Base-by-base conservation (phyloP, 2,329 filamentous ascomycete species). In the Phoma sp. region DNA sequence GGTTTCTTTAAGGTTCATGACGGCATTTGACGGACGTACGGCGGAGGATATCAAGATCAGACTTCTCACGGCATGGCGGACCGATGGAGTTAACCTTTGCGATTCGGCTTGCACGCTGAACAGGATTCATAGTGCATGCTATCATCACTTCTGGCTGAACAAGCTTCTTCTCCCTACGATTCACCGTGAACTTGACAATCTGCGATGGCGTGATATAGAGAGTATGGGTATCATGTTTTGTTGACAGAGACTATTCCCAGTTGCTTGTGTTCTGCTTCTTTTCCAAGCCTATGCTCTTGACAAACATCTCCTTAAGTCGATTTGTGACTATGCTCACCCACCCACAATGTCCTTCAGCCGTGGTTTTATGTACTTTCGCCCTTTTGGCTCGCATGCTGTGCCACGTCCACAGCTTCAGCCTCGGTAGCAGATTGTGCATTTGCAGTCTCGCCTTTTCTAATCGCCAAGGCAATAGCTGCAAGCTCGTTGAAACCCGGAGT, bases 41-140 rank as follows among this genome's bases (percentile, higher is more conserved):
- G 46, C 38, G 54, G 52, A 51, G 57, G 52, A 63, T 61, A 64
- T 62, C 57, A 61, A 61, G 57, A 60, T 55, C 61, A 64, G 56
- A 55, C 49, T 59, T 61, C 53, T 62, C 51, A 62, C 55, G 60
- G 64, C 64, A 70, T 68, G 66, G 60, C 60, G 64, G 62, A 64
- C 57, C 64, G 63, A 65, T 50, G 62, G 64, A 61, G 59, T 67
- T 66, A 59, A 64, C 54, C 48, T 51, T 67, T 66, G 60, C 65
- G 60, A 61, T 64, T 62, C 53, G 57, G 59, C 59, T 62, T 61
- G 60, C 60, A 69, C 57, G 67, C 66, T 67, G 61, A 62, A 68
- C 54, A 59, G 68, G 57, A 61, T 69, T 67, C 55, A 66, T 64
- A 65, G 65, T 67, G 65, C 64, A 65, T 66, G 64, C 65, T 64